Base-by-base conservation (phyloP, 2,329 filamentous ascomycete species). In the Parascedosporium putredinis region DNA sequence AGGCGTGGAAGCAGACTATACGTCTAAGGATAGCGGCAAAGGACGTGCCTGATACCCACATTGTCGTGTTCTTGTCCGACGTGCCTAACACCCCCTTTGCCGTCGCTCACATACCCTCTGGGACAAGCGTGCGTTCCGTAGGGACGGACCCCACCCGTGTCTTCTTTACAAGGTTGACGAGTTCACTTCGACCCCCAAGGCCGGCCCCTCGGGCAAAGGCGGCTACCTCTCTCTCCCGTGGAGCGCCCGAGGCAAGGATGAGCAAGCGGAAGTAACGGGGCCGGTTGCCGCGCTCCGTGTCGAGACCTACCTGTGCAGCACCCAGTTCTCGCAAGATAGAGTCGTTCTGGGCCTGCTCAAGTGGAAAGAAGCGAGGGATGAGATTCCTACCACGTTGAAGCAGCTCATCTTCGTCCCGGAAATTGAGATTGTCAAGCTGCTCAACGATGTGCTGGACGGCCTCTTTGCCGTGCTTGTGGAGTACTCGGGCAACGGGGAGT, bases 361-460 rank as follows among this genome's bases (percentile, higher is more conserved):
- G 57, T 97, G 93, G 93, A 88, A 81, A 60, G 84, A 91, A 10
- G 75, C 83, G 36, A 76, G 82, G 43, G 81, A 83, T 24, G 81
- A 90, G 31, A 73, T 97, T 1, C 74, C 86, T 1, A 75, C 81
- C 22, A 71, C 95, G 1, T 69, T 98, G 38, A 85, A 86, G 61
- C 83, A 90, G 56, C 79, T 97, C 45, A 83, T 90, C 18, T 97
- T 97, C 56, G 90, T 98, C 1, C 87, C 93, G 0, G 93, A 98
- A 63, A 95, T 97, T 50, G 94, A 98, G 66, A 87, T 98, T 29
- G 93, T 98, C 54, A 98, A 97, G 69, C 76, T 97, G 38, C 71
- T 97, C 6, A 85, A 79, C 54, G 86, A 95, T 58, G 89, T 97
- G 1, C 84, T 98, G 49, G 88, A 95, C 63, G 81, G 88, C 0